These are phyloP conservation scores for Crithidia expoeki DNA, from an alignment of 208 protist genomes.

Conservation along the genomic window DNA sequence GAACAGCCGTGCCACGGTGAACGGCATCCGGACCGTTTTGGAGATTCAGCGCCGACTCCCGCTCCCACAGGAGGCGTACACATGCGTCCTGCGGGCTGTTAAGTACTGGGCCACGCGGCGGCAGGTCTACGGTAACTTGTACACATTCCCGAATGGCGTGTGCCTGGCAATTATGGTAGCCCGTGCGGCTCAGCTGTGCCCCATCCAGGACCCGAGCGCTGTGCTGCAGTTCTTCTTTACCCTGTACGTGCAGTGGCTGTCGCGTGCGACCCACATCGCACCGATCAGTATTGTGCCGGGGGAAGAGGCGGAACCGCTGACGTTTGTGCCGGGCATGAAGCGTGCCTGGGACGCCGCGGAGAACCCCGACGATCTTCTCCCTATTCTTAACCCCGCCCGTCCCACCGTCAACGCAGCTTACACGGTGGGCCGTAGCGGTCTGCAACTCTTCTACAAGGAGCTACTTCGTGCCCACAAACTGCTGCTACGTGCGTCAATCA, in stretches of 20 bases:
- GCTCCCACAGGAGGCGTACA: slow-evolving; percentile 52
- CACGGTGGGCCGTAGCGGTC: slow-evolving; percentile 76
- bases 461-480: slow-evolving; percentile 53
- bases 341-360: slow-evolving; percentile 52
- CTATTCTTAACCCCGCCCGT: slow-evolving; percentile 97
- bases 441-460: slow-evolving; percentile 70
- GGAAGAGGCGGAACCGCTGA: slow-evolving; percentile 16
- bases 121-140: slow-evolving; percentile 95
- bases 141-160: slow-evolving; percentile 96
- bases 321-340: slow-evolving; percentile 65
- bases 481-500: slow-evolving; percentile 6
- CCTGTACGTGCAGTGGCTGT: slow-evolving; percentile 83
- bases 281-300: slow-evolving; percentile 72
- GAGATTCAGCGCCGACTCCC: slow-evolving; percentile 62
- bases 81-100: slow-evolving; percentile 65
- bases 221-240: slow-evolving; percentile 91
- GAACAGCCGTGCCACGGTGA: slow-evolving; percentile 61
- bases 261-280: slow-evolving; percentile 30
- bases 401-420: slow-evolving; percentile 96
- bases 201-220: slow-evolving; percentile 68
- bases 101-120: slow-evolving; percentile 86
- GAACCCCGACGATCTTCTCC: slow-evolving; percentile 84
- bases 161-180: slow-evolving; percentile 95
- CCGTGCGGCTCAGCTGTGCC: slow-evolving; percentile 93
- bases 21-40: slow-evolving; percentile 80